Evolutionary conservation across 768 basidiomycete species (phyloP).

Genomic region (Mycena haematopus): DNA sequence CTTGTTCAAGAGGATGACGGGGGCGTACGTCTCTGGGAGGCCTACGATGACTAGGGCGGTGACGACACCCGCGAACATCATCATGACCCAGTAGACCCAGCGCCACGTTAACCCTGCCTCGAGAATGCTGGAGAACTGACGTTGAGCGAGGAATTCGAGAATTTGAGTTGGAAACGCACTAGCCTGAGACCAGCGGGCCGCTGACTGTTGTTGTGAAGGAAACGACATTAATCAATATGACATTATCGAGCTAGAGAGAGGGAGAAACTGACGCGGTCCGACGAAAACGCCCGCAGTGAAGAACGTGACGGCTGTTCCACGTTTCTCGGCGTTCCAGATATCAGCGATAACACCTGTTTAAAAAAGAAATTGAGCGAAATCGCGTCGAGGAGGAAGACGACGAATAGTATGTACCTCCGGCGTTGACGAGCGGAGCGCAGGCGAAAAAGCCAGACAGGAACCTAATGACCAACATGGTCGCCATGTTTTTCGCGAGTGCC

Average conservation of each 20-base stretch:
- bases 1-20: constrained; percentile 59
- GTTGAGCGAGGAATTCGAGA: background rate
- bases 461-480: constrained; percentile 62
- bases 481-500: constrained; percentile 64
- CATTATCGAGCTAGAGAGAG: background rate
- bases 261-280: constrained; percentile 19
- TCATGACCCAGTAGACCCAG: constrained; percentile 76
- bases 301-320: constrained; percentile 62
- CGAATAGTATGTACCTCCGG: constrained; percentile 46
- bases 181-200: constrained; percentile 69
- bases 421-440: constrained; percentile 63
- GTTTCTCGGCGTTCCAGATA: constrained; percentile 56
- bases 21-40: constrained; percentile 74
- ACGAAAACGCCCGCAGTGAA: constrained; percentile 68
- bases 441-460: constrained; percentile 71
- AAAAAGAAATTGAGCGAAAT: background rate
- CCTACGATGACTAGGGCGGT: constrained; percentile 50
- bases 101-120: constrained; percentile 58
- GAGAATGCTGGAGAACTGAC: constrained; percentile 39
- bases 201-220: constrained; percentile 43
- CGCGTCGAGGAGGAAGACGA: background rate
- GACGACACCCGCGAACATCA: constrained; percentile 64
- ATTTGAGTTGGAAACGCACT: constrained; percentile 10
- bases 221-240: background rate
- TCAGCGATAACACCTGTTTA: constrained; percentile 69